These are phyloP conservation scores for Fusarium nelsonii DNA, from an alignment of 2,329 filamentous ascomycete species.

Conservation along the genomic window DNA sequence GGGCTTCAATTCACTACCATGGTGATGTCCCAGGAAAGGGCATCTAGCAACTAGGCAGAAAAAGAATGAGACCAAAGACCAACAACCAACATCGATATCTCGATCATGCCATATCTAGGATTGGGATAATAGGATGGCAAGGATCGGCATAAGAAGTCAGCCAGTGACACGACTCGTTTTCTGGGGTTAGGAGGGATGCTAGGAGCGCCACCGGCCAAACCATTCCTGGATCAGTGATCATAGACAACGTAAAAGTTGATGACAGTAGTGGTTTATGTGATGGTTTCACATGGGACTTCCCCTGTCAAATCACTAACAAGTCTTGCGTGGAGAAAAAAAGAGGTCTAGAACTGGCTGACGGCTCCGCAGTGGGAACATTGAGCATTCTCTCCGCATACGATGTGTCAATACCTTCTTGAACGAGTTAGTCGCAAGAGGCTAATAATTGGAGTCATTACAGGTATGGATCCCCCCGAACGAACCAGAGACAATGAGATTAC, in stretches of 20 bases:
- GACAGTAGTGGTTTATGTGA: slow-evolving; percentile 21
- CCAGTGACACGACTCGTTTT: slow-evolving; percentile 24
- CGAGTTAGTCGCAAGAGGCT: slow-evolving; percentile 27
- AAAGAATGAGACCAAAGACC: slow-evolving; percentile 7
- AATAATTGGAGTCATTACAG: slow-evolving; percentile 41
- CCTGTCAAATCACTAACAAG: slow-evolving; percentile 1
- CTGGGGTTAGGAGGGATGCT: slow-evolving; percentile 23
- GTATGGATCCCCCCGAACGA: slow-evolving; percentile 28
- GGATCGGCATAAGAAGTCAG: slow-evolving; percentile 29
- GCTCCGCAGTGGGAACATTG: slow-evolving; percentile 37
- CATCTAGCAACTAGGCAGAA: slow-evolving; percentile 10
- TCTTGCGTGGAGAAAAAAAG: slow-evolving; percentile 13
- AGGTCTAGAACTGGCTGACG: slow-evolving; percentile 38
- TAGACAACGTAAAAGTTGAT: slow-evolving; percentile 8
- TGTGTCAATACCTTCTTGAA: slow-evolving; percentile 37
- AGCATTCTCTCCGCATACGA: slow-evolving; percentile 33
- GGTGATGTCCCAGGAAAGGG: slow-evolving; percentile 29
- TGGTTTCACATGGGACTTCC: slow-evolving; percentile 23
- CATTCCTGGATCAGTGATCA: slow-evolving; percentile 3
- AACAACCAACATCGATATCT: slow-evolving; percentile 19
- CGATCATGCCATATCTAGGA: slow-evolving; percentile 15
- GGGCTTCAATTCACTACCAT: slow-evolving; percentile 57
- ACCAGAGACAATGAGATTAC: slow-evolving; percentile 31
- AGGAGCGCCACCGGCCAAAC: slow-evolving; percentile 33
- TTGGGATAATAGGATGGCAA: slow-evolving; percentile 19